Evolutionary conservation across 306 rosid genomes (phyloP).

Genomic region (Begonia loranthoides): DNA sequence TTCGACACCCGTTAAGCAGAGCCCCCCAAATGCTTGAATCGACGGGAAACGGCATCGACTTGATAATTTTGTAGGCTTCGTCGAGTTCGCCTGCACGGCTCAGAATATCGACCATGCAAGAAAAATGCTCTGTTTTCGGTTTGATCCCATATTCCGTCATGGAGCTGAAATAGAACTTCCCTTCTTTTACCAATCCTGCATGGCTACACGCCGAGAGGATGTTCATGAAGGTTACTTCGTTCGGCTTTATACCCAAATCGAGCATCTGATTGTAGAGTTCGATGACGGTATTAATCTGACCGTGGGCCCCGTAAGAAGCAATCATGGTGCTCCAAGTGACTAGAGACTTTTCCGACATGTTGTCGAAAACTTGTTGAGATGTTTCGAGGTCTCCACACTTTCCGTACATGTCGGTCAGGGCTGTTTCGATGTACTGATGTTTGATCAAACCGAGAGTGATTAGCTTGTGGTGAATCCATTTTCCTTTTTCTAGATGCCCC

Average conservation of each 20-base stretch:
- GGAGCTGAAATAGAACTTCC: conserved; percentile 41
- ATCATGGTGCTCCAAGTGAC: conserved; percentile 92
- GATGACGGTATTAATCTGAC: conserved; percentile 36
- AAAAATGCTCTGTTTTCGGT: conserved; percentile 55
- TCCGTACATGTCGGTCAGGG: conserved; percentile 79
- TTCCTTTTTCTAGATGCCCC: conserved; percentile 74
- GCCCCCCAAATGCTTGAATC: conserved; percentile 84
- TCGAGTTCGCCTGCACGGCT: conserved; percentile 75
- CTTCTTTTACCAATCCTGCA: conserved; percentile 61
- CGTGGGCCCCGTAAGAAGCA: conserved; percentile 72
- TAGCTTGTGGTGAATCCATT: conserved; percentile 82
- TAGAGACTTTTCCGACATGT: conserved; percentile 49
- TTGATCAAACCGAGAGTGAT: conserved; percentile 32
- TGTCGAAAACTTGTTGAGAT: conserved; percentile 40
- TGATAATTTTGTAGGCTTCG: conserved; percentile 54
- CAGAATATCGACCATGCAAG: conserved; percentile 66
- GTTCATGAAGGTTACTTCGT: conserved; percentile 78
- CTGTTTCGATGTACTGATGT: conserved; percentile 46
- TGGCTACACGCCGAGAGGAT: conserved; percentile 84
- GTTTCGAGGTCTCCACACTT: conserved; percentile 70
- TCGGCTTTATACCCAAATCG: conserved; percentile 45
- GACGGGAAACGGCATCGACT: conserved; percentile 31
- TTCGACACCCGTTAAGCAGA: conserved; percentile 79
- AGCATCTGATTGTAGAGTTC: conserved; percentile 52
- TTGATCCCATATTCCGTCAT: conserved; percentile 44